Conservation (phyloP, 192 early-diverging fungal genomes). For the Funneliformis geosporum region DNA sequence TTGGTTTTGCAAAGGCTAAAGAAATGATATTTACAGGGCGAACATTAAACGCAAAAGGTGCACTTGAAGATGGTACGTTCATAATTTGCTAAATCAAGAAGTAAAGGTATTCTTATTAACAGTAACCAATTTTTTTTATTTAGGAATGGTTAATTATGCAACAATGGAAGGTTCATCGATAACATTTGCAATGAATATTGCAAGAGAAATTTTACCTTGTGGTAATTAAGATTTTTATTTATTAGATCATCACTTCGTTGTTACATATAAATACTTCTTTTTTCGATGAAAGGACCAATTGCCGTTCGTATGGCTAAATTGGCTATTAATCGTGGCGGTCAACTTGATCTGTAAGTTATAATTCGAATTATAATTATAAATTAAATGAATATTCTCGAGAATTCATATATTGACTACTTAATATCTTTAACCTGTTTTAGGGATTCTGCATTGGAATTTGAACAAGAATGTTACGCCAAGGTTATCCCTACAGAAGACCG, state of each 20-base stretch:
- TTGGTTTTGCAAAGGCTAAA: conserved; percentile 86
- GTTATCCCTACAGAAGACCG: conserved; percentile 94
- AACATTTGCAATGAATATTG: conserved; percentile 77
- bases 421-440: conserved; percentile 39
- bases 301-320: conserved; percentile 89
- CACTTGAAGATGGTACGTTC: conserved; percentile 58
- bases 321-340: conserved; percentile 80
- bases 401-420: background rate
- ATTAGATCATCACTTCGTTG: no score
- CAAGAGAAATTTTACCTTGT: conserved; percentile 70
- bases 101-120: background rate
- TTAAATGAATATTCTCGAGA: no score
- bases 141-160: conserved; percentile 80
- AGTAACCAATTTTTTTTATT: background rate
- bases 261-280: background rate
- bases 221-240: background rate
- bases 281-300: conserved; percentile 67
- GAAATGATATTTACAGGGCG: conserved; percentile 90
- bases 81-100: background rate
- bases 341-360: conserved; percentile 71
- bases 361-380: background rate
- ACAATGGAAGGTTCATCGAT: conserved; percentile 62
- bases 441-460: conserved; percentile 82
- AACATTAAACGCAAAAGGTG: conserved; percentile 63
- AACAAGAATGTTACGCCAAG: conserved; percentile 93